Conservation (phyloP, 306 rosid species). For the Fagus sylvatica region DNA sequence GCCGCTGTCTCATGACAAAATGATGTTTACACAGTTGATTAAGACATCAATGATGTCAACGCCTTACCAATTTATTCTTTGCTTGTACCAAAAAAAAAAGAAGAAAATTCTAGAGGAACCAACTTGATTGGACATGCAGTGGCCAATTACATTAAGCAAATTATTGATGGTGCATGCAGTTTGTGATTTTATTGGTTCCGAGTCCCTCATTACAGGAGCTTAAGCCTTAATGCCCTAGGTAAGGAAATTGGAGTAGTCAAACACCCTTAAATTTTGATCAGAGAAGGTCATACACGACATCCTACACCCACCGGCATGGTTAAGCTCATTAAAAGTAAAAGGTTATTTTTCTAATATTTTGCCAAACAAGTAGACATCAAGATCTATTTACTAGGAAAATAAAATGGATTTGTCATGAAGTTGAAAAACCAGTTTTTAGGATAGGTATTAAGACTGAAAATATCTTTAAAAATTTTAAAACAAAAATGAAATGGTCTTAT, state of each 20-base stretch:
- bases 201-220: background rate
- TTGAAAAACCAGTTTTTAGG: background rate
- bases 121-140: too few species aligned
- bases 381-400: background rate
- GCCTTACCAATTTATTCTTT: conserved; percentile 8
- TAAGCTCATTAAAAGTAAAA: background rate
- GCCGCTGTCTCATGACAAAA: background rate
- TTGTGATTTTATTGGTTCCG: background rate
- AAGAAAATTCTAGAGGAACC: background rate
- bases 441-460: background rate
- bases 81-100: background rate
- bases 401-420: background rate
- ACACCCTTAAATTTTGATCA: too few species aligned
- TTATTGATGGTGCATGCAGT: background rate
- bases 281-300: background rate
- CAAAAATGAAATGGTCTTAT: too few species aligned
- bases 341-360: background rate
- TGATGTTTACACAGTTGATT: background rate
- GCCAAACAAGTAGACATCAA: too few species aligned
- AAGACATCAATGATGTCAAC: conserved; percentile 4
- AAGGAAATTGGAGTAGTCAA: too few species aligned
- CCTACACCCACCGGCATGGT: background rate
- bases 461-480: too few species aligned
- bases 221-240: too few species aligned
- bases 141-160: too few species aligned